phyloP scores from a whole-genome alignment of 208 protist genomes.

The Trypanosoma grayi region DNA sequence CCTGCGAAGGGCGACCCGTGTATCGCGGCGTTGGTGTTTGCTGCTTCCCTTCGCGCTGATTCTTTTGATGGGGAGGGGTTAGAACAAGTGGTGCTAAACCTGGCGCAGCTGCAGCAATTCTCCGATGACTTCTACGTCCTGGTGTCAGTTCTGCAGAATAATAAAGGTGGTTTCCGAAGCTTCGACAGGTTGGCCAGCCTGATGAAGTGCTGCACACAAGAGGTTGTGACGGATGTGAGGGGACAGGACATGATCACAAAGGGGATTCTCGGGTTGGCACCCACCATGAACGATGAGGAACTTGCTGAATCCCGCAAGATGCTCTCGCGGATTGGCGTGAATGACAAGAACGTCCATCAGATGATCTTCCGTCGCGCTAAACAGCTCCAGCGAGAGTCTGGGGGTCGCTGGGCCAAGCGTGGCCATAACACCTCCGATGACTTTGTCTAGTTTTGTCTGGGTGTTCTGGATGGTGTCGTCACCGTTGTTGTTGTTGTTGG shows the following conservation, averaged over 20 bases:
- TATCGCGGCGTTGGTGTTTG: conserved; percentile 69
- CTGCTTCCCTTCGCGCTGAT: conserved; percentile 47
- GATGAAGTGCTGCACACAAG: conserved; percentile 36
- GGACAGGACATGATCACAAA: conserved; percentile 42
- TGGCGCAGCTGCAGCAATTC: conserved; percentile 61
- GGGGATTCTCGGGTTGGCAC: conserved; percentile 43
- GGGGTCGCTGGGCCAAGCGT: conserved; percentile 17
- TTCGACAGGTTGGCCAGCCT: conserved; percentile 37
- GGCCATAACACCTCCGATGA: conserved; percentile 20
- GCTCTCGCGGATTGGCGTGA: conserved; percentile 31
- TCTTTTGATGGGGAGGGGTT: conserved; percentile 55
- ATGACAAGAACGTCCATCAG: conserved; percentile 39
- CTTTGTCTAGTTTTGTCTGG: conserved; percentile 13
- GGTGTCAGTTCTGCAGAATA: conserved; percentile 34
- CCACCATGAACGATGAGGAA: conserved; percentile 60
- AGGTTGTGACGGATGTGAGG: conserved; percentile 34
- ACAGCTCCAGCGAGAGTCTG: conserved; percentile 31
- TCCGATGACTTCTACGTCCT: conserved; percentile 82
- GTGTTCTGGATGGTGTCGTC: background rate
- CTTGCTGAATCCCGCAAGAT: conserved; percentile 35
- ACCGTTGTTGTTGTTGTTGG: background rate
- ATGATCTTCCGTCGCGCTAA: conserved; percentile 35
- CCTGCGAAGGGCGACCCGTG: conserved; percentile 62
- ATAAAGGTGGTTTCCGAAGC: conserved; percentile 66
- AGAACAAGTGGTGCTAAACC: conserved; percentile 54